Evolutionary conservation across 352 stramenopile genomes (phyloP).

Genomic region (Pythium phragmitis): DNA sequence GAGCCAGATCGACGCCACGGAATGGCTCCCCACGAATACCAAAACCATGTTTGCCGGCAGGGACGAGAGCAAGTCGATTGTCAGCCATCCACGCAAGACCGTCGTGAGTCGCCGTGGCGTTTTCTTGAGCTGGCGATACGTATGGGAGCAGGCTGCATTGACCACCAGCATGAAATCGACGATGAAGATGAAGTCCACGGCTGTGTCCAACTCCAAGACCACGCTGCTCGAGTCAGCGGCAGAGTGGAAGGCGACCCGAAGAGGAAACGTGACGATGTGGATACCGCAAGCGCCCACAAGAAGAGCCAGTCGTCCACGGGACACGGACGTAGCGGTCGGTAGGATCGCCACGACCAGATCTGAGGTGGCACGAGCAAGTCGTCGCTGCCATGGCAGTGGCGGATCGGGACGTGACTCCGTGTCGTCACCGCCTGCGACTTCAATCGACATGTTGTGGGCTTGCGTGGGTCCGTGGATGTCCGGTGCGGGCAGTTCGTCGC

Average conservation of each 20-base stretch:
- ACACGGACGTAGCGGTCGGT: no score
- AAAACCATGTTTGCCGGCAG: conserved; percentile 11
- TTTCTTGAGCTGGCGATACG: conserved; percentile 33
- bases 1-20: neutral
- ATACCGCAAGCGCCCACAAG: neutral
- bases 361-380: no score
- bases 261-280: conserved; percentile 39
- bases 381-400: no score
- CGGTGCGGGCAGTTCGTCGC: neutral
- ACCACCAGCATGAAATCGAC: conserved; percentile 43
- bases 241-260: conserved; percentile 34
- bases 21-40: neutral
- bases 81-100: conserved; percentile 36
- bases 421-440: no score
- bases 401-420: no score
- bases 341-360: neutral
- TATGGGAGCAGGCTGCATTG: conserved; percentile 40
- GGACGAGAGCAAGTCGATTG: conserved; percentile 19
- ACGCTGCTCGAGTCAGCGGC: neutral
- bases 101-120: conserved; percentile 20
- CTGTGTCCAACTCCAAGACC: neutral
- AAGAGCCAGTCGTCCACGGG: no score
- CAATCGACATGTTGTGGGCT: no score
- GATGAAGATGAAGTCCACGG: conserved; percentile 29
- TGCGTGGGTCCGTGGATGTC: neutral